phyloP scores from a whole-genome alignment of 805 yeast genomes.

The Wickerhamomyces alni region DNA sequence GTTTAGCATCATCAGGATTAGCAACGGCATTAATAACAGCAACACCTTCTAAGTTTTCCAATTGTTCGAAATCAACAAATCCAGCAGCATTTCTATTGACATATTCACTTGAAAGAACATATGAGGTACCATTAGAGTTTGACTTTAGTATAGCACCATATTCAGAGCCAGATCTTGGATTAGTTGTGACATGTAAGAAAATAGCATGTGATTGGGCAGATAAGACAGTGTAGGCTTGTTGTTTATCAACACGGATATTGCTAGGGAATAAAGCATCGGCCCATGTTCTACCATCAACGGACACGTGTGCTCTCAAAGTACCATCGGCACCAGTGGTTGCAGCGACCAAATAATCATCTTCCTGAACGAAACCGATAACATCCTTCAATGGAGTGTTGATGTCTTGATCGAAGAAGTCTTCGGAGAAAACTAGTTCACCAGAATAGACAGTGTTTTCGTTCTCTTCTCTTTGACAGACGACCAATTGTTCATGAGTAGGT shows the following conservation, averaged over 20 bases:
- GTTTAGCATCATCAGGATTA: constrained; percentile 41
- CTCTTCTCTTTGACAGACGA: constrained; percentile 55
- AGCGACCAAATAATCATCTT: constrained; percentile 66
- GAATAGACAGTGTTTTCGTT: constrained; percentile 25
- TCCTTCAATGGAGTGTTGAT: constrained; percentile 41
- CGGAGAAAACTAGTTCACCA: constrained; percentile 26
- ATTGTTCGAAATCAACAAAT: constrained; percentile 82
- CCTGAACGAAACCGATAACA: constrained; percentile 68
- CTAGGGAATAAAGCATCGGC: constrained; percentile 80
- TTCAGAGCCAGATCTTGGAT: constrained; percentile 42
- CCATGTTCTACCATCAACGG: constrained; percentile 71
- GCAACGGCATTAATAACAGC: constrained; percentile 65
- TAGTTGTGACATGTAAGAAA: constrained; percentile 78
- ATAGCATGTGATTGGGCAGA: constrained; percentile 68
- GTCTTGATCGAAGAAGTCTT: constrained; percentile 16
- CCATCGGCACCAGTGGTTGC: constrained; percentile 51
- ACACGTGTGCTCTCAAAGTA: constrained; percentile 61
- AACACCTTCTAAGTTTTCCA: constrained; percentile 82
- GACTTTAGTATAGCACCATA: constrained; percentile 82
- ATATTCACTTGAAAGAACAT: constrained; percentile 56
- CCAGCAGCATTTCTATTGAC: constrained; percentile 75
- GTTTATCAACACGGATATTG: constrained; percentile 48
- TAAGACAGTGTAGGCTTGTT: constrained; percentile 73
- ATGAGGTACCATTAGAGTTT: constrained; percentile 86
- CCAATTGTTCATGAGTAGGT: constrained; percentile 41